Evolutionary conservation across 2,329 filamentous ascomycete genomes (phyloP), one percentile per base, ranked within the genome.

Genomic region (Akanthomyces uredinophilus): DNA sequence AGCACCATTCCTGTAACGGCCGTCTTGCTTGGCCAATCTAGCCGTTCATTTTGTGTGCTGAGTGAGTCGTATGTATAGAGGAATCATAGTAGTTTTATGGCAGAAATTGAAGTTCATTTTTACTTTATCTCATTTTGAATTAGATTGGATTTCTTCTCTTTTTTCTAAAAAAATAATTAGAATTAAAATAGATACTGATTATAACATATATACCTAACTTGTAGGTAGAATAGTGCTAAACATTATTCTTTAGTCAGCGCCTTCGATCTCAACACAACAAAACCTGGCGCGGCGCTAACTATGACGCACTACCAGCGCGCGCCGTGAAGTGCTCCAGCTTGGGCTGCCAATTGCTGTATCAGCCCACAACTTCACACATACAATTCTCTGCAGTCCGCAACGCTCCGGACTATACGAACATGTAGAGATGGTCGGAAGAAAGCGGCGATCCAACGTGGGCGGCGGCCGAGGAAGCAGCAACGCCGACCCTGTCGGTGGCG

Each of bases 381-480:
- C 55, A 60, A 57, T 51, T 55, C 44, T 47, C 62, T 44, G 43
- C 61, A 39, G 49, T 18, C 22, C n/a, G 20, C 44, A 24, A 10
- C 32, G 10, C 35, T 4, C 24, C 29, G 24, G 32, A 16, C 41
- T 39, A 14, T 22, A 20, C 41, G 44, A 62, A 64, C 43, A 64
- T 65, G 63, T 44, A 44, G 70, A 18, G 14, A 76, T 76, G 74
- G 72, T 67, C 56, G 69, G 71, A 64, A 69, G 63, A 62, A 76
- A 68, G 64, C 69, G 69, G 53, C 68, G 57, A 56, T 69, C 62
- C 37, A 66, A 66, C 59, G 60, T 66, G 66, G 24, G 62, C 64
- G 22, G 59, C 49, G 41, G 65, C 56, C 46, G 64, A 53, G 43
- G 65, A 60, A 43, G 65, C 60, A 60, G 22, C 14, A 55, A 56